Base-by-base conservation (phyloP, 345 rosid species). In the Kandelia obovata region DNA sequence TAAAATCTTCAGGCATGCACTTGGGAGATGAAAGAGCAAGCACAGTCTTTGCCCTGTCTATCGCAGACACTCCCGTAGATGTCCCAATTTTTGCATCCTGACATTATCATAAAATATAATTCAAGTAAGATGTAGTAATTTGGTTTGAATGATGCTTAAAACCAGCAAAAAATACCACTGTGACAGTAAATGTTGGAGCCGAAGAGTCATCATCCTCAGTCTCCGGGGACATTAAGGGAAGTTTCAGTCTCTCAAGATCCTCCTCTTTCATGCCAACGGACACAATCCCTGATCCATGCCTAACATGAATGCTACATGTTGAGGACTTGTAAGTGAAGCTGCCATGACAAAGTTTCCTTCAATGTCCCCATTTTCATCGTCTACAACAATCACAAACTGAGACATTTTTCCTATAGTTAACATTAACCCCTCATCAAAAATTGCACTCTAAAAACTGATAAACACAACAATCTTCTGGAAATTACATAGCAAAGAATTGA, bases 371-470 rank as follows among this genome's bases (percentile, higher is more conserved):
- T 80, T 78, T 70, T 92, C 98, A 84, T 90, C 96, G 46, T 88
- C 98, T 73, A 90, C 92, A 65, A 88, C 90, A 68, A 90, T 86
- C 81, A 92, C 89, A 88, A 92, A 84, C 98, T 90, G 77, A 75
- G 71, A 57, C 28, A 21, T 30, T 56, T 60, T 71, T 20, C 4
- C 21, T 55, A 26, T 55, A 21, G 28, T 75, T 56, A 84, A 62
- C 43, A 64, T 39, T 51, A 26, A 25, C 13, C 27, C 58, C 9
- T 55, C 58, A 21, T 55, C 1, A 55, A 21, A 26, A 55, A 27
- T 9, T 25, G 23, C 28, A 23, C 28, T 23, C 28, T 10, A 55
- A 21, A 55, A 25, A 9, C 59, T 9, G 25, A 55, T 10, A 26
- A 55, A 55, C 58, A 9, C 58, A 55, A 23, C 5, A 3, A 3